These are phyloP conservation scores for Cytospora mali DNA, from an alignment of 2,329 filamentous ascomycete genomes.

Conservation along the genomic window DNA sequence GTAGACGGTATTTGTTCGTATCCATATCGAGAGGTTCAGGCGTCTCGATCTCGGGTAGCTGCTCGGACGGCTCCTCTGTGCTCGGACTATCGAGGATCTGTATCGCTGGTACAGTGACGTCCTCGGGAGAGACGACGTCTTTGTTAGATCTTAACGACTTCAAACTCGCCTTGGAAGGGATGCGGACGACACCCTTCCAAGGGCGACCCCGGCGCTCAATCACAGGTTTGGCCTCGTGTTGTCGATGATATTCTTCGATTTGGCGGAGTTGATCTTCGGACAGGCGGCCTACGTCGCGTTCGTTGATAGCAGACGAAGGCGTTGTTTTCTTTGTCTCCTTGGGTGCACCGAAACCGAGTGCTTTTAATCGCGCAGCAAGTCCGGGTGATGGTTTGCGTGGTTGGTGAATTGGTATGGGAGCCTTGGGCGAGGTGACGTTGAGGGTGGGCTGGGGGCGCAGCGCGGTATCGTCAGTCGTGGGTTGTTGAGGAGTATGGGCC, in stretches of 20 bases:
- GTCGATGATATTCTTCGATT: conserved; percentile 68
- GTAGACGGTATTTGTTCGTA: conserved; percentile 73
- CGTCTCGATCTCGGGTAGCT: conserved; percentile 56
- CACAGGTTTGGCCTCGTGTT: conserved; percentile 51
- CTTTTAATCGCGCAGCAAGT: conserved; percentile 65
- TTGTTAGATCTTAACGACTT: conserved; percentile 30
- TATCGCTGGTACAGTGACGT: conserved; percentile 30
- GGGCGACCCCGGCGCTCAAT: conserved; percentile 69
- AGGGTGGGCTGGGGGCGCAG: conserved; percentile 15
- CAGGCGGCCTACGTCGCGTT: conserved; percentile 64
- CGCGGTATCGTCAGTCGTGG: conserved; percentile 30
- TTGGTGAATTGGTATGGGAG: conserved; percentile 36
- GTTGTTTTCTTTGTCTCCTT: conserved; percentile 44
- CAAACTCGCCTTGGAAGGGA: conserved; percentile 44
- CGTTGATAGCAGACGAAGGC: conserved; percentile 40
- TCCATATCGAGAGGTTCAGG: conserved; percentile 63
- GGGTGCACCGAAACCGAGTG: conserved; percentile 62
- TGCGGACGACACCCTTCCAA: conserved; percentile 68
- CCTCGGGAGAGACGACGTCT: conserved; percentile 20
- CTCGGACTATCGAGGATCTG: conserved; percentile 36
- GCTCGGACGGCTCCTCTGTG: conserved; percentile 38
- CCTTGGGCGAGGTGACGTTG: conserved; percentile 30
- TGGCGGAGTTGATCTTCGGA: conserved; percentile 70
- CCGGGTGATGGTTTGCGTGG: conserved; percentile 65
- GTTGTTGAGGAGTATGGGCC: conserved; percentile 28